Conservation (phyloP, 352 stramenopile species). For the Phytophthora agathidicida region DNA sequence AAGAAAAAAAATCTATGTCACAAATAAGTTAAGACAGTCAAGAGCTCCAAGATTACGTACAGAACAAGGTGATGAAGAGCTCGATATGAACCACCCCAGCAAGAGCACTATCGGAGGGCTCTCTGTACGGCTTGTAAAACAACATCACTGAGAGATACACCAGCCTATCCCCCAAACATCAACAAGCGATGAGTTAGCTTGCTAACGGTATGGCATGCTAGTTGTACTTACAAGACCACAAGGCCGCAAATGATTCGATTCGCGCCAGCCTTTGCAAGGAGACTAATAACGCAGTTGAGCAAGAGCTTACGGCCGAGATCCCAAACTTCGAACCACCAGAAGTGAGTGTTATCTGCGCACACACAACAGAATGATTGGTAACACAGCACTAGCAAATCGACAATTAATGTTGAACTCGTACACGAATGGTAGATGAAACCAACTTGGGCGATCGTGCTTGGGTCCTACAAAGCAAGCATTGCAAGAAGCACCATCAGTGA, state of each 20-base stretch:
- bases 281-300: constrained; percentile 68
- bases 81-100: constrained; percentile 73
- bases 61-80: constrained; percentile 82
- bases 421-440: constrained; percentile 85
- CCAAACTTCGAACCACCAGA: constrained; percentile 86
- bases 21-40: too few species aligned
- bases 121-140: constrained; percentile 73
- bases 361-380: not conserved
- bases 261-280: constrained; percentile 65
- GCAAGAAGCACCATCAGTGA: too few species aligned
- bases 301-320: constrained; percentile 75
- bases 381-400: not conserved
- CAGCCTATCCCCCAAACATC: constrained; percentile 38
- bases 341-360: constrained; percentile 52
- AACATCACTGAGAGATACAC: constrained; percentile 81
- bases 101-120: constrained; percentile 66
- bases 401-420: constrained; percentile 24
- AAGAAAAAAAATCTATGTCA: not conserved
- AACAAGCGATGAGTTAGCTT: too few species aligned
- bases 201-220: too few species aligned
- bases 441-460: constrained; percentile 75
- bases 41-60: constrained; percentile 34
- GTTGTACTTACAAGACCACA: constrained; percentile 57
- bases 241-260: constrained; percentile 76
- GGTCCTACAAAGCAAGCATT: constrained; percentile 45